Evolutionary conservation across 306 rosid genomes (phyloP).

Genomic region (Neltuma alba): DNA sequence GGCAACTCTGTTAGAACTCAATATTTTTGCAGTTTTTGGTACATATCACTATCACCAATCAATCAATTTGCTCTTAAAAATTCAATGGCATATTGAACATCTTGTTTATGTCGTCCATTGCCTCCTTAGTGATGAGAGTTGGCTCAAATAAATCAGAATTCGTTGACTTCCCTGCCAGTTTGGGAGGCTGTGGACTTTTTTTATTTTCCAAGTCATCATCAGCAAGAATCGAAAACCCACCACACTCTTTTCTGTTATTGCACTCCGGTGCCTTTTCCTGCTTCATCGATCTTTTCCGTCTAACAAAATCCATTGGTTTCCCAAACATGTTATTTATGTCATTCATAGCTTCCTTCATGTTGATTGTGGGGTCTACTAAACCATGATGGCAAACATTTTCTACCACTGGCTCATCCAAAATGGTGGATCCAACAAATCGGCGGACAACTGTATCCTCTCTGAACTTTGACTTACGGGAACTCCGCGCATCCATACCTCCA

Average conservation of each 20-base stretch:
- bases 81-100: slow-evolving; percentile 88
- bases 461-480: slow-evolving; percentile 52
- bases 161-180: slow-evolving; percentile 44
- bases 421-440: slow-evolving; percentile 91
- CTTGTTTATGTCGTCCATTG: slow-evolving; percentile 85
- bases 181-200: slow-evolving; percentile 47
- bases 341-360: slow-evolving; percentile 94
- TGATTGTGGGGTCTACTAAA: slow-evolving; percentile 91
- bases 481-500: slow-evolving; percentile 44
- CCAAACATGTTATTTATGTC: slow-evolving; percentile 98
- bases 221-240: slow-evolving; percentile 81
- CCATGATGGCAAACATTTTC: slow-evolving; percentile 98
- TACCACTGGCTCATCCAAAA: slow-evolving; percentile 77
- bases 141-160: slow-evolving; percentile 79
- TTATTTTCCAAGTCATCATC: slow-evolving; percentile 64
- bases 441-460: slow-evolving; percentile 91
- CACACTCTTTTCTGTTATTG: slow-evolving; percentile 44
- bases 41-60: slow-evolving; percentile 29
- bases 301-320: slow-evolving; percentile 82
- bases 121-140: slow-evolving; percentile 77
- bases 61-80: slow-evolving; percentile 46
- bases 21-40: not conserved
- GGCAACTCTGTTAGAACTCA: slow-evolving; percentile 10
- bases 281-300: slow-evolving; percentile 62
- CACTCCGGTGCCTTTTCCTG: slow-evolving; percentile 55